phyloP scores from a whole-genome alignment of 192 early-diverging fungal genomes.

The Podila verticillata region DNA sequence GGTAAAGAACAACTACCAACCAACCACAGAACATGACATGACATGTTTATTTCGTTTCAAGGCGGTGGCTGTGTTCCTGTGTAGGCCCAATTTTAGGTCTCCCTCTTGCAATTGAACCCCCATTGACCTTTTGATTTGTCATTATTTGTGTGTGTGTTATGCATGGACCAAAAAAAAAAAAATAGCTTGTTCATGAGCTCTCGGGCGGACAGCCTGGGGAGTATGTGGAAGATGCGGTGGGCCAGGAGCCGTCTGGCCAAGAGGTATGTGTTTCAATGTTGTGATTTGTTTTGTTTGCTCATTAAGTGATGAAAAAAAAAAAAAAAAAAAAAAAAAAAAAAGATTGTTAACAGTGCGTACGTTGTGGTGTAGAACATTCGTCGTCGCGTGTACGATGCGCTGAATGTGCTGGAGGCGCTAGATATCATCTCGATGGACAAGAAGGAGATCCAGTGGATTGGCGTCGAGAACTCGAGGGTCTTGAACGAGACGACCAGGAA shows the following conservation, averaged over 20 bases:
- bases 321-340: too few species aligned
- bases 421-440: conserved; percentile 71
- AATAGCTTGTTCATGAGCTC: conserved; percentile 48
- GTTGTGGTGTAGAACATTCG: conserved; percentile 80
- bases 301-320: too few species aligned
- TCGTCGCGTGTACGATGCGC: conserved; percentile 76
- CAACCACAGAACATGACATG: too few species aligned
- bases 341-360: background rate
- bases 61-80: too few species aligned
- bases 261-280: conserved; percentile 10
- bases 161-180: background rate
- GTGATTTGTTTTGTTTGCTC: background rate
- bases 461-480: conserved; percentile 55
- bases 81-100: too few species aligned
- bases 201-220: conserved; percentile 54
- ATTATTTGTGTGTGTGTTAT: background rate
- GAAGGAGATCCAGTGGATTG: conserved; percentile 73
- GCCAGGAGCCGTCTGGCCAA: conserved; percentile 32
- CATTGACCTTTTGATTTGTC: too few species aligned
- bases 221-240: background rate
- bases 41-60: background rate
- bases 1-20: too few species aligned
- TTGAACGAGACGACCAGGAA: conserved; percentile 21
- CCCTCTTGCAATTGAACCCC: too few species aligned
- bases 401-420: conserved; percentile 74